A percentile compares a stretch with the other conserved stretches of the same genome.
Evolutionary conservation across 192 early-diverging fungal genomes (phyloP).

Genomic region (Dimargaris verticillata): DNA sequence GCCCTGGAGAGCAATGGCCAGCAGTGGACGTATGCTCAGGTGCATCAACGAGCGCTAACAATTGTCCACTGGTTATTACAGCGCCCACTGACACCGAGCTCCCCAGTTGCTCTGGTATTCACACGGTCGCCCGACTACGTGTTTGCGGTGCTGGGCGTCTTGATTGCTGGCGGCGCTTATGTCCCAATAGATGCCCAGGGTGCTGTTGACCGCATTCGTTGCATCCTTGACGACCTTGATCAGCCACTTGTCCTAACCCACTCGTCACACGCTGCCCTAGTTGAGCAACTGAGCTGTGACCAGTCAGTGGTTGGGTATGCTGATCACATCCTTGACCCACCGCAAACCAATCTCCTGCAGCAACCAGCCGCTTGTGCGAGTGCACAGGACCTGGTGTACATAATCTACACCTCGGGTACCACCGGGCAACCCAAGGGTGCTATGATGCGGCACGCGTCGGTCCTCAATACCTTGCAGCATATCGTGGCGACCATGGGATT

Average conservation of each 20-base stretch:
- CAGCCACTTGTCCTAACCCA: background rate
- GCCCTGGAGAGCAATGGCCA: background rate
- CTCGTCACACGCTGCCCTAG: background rate
- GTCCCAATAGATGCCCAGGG: background rate
- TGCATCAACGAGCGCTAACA: background rate
- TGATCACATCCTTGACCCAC: background rate
- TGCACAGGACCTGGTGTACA: background rate
- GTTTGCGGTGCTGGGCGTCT: background rate
- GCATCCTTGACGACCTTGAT: background rate
- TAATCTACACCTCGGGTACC: conserved; percentile 4
- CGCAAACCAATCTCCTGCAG: background rate
- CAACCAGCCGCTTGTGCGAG: background rate
- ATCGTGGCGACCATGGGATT: background rate
- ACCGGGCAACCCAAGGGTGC: conserved; percentile 2
- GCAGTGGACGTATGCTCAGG: background rate
- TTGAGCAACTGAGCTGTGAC: background rate
- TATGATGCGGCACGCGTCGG: background rate
- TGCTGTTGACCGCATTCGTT: background rate
- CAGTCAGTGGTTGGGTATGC: background rate
- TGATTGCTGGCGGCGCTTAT: background rate
- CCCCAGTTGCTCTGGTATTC: background rate
- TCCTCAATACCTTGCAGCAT: background rate
- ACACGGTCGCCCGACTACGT: background rate
- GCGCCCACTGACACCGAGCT: background rate
- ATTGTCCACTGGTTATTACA: background rate